phyloP scores from a whole-genome alignment of 495 filamentous ascomycete species.

The Aspergillus indologenus region DNA sequence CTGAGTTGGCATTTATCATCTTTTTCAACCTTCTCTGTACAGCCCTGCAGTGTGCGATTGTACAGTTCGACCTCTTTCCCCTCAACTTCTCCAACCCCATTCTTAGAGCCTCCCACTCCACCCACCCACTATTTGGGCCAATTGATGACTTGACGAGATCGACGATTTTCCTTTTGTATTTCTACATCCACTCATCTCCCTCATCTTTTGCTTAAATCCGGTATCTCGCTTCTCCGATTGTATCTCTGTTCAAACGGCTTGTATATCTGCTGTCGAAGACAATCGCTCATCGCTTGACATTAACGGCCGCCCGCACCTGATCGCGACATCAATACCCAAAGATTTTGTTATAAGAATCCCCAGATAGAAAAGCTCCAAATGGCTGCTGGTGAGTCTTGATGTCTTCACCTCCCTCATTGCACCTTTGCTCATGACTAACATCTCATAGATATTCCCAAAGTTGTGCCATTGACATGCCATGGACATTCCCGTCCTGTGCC shows the following conservation, averaged over 20 bases:
- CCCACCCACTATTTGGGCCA: conserved; percentile 16
- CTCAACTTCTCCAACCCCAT: conserved; percentile 13
- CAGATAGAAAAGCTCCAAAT: conserved; percentile 7
- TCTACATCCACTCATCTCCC: conserved; percentile 25
- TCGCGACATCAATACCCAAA: neutral
- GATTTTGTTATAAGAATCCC: neutral
- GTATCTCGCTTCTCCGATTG: conserved; percentile 12
- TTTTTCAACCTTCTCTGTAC: neutral
- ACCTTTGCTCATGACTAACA: conserved; percentile 4
- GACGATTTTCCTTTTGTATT: conserved; percentile 46
- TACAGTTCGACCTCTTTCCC: neutral
- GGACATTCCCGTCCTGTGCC: conserved; percentile 95
- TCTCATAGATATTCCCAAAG: conserved; percentile 59
- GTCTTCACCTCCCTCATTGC: neutral
- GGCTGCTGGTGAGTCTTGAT: conserved; percentile 21
- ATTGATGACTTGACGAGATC: conserved; percentile 49
- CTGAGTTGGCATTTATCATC: neutral
- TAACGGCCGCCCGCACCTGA: neutral
- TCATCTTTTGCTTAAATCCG: conserved; percentile 15
- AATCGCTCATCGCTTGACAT: neutral
- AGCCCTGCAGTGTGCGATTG: neutral
- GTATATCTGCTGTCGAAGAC: neutral
- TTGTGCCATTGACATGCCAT: conserved; percentile 93
- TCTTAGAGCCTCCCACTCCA: conserved; percentile 23
- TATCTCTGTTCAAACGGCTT: neutral